Evolutionary conservation across 139 green algal species (phyloP).

Genomic region (Chlamydomonas sp.): DNA sequence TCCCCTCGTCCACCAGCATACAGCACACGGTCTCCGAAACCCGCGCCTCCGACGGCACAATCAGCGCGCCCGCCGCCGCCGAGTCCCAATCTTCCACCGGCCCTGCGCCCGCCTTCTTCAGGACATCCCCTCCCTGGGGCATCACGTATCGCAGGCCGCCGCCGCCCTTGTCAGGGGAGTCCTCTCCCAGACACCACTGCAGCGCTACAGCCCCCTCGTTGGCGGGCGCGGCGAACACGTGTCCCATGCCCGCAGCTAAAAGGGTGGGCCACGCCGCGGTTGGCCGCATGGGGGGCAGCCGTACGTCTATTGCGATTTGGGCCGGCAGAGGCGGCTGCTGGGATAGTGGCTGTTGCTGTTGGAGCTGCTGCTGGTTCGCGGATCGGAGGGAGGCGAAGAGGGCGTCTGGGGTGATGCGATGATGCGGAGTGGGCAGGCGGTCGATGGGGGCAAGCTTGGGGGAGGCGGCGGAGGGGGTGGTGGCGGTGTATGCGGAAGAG

Average conservation of each 20-base stretch:
- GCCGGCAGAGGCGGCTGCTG: background rate
- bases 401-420: no score
- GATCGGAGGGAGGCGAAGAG: no score
- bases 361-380: no score
- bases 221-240: slow-evolving; percentile 29
- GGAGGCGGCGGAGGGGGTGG: no score
- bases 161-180: background rate
- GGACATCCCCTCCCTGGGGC: background rate
- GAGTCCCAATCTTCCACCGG: slow-evolving; percentile 41
- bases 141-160: background rate
- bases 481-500: no score
- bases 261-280: slow-evolving; percentile 26
- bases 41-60: background rate
- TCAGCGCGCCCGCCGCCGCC: slow-evolving; percentile 34
- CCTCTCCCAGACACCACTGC: slow-evolving; percentile 22
- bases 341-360: no score
- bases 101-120: background rate
- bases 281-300: slow-evolving; percentile 37
- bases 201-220: slow-evolving; percentile 6
- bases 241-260: slow-evolving; percentile 14
- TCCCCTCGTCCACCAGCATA: slow-evolving; percentile 36
- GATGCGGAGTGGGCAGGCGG: no score
- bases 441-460: no score
- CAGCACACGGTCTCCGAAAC: background rate
- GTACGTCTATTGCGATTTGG: slow-evolving; percentile 27